Conservation (phyloP, 352 stramenopile species). For the Phytopythium montanum region DNA sequence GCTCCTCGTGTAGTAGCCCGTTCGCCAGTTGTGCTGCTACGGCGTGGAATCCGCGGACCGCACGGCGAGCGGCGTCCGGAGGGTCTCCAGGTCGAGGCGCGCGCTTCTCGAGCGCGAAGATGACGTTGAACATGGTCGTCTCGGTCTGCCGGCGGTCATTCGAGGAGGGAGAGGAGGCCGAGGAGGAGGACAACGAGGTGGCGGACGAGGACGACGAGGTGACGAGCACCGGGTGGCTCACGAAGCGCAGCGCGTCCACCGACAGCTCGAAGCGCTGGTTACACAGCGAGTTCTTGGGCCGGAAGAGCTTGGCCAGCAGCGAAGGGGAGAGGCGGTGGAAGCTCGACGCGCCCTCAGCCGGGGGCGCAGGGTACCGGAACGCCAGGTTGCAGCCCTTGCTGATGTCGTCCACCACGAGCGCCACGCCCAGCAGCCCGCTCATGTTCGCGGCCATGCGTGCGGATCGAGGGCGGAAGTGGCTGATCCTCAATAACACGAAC, state of each 20-base stretch:
- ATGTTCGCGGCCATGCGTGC: no score
- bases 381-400: constrained; percentile 85
- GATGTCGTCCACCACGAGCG: constrained; percentile 87
- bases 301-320: constrained; percentile 85
- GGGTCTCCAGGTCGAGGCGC: constrained; percentile 19
- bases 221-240: constrained; percentile 83
- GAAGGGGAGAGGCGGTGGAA: constrained; percentile 76
- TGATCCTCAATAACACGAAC: no score
- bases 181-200: not conserved
- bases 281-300: constrained; percentile 84
- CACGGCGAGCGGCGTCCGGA: constrained; percentile 30
- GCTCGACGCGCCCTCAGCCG: constrained; percentile 48
- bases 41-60: constrained; percentile 52
- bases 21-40: constrained; percentile 76
- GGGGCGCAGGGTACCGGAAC: constrained; percentile 75
- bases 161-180: constrained; percentile 6
- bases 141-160: constrained; percentile 33
- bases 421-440: constrained; percentile 60
- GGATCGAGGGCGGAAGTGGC: no score
- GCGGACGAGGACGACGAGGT: not conserved
- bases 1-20: constrained; percentile 78
- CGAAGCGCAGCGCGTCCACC: constrained; percentile 83
- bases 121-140: constrained; percentile 88
- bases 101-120: constrained; percentile 74
- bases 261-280: constrained; percentile 87